These are phyloP conservation scores for Triticum timopheevii DNA, from an alignment of 176 grass and related monocot genomes.

Conservation along the genomic window DNA sequence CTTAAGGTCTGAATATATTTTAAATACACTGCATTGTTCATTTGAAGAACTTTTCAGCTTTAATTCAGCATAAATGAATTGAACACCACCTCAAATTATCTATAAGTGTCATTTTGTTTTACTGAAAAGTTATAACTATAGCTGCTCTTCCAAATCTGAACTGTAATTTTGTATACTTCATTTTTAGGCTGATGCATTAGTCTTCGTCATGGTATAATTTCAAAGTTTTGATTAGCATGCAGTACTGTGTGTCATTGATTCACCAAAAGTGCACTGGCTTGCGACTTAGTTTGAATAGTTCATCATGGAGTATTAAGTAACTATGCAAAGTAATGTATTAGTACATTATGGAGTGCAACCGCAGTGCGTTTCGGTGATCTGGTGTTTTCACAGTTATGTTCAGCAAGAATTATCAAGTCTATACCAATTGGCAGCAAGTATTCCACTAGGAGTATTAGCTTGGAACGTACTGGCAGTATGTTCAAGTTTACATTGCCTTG, in stretches of 20 bases:
- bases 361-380: not conserved
- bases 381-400: not conserved
- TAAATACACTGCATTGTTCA: constrained; percentile 1
- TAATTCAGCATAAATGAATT: not conserved
- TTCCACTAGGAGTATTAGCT: not conserved
- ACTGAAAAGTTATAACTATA: not conserved
- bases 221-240: not conserved
- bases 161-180: not conserved
- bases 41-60: not conserved
- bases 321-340: not conserved
- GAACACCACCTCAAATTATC: too few relatives aligned
- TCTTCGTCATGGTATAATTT: not conserved
- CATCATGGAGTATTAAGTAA: not conserved
- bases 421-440: not conserved
- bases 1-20: constrained; percentile 5
- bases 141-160: not conserved
- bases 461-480: not conserved
- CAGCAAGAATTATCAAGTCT: not conserved
- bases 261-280: constrained; percentile 1
- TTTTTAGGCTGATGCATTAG: not conserved
- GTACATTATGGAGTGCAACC: not conserved
- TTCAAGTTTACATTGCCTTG: constrained; percentile 13
- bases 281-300: not conserved
- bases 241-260: not conserved
- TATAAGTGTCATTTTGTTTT: not conserved